Evolutionary conservation across 768 basidiomycete species (phyloP).

Genomic region (Lactifluus echinatus): DNA sequence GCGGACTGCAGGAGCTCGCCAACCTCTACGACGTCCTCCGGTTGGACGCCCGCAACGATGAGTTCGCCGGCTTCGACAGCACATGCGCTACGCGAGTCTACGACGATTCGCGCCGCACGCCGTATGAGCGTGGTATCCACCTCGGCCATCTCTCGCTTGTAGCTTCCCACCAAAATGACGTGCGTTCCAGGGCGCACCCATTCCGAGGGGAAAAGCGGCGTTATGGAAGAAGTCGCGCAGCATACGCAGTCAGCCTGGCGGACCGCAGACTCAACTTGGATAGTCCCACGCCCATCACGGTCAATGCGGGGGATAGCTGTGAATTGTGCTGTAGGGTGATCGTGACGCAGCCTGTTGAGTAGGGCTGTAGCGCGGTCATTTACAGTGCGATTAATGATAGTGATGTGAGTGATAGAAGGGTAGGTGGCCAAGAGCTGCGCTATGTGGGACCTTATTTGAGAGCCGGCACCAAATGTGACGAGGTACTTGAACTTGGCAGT

Average conservation of each 20-base stretch:
- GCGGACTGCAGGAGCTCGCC: constrained; percentile 45
- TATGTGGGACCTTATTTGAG: constrained; percentile 59
- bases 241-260: constrained; percentile 53
- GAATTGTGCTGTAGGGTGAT: constrained; percentile 24
- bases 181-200: constrained; percentile 59
- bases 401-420: constrained; percentile 42
- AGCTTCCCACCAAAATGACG: constrained; percentile 73
- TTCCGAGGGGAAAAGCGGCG: constrained; percentile 58
- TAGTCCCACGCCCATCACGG: background rate
- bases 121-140: constrained; percentile 50
- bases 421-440: constrained; percentile 52
- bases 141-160: constrained; percentile 75
- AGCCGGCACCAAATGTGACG: constrained; percentile 66
- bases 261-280: constrained; percentile 29
- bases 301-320: constrained; percentile 1
- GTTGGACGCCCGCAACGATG: constrained; percentile 41
- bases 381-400: constrained; percentile 53
- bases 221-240: constrained; percentile 61
- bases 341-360: constrained; percentile 23
- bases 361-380: constrained; percentile 42
- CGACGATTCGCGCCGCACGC: constrained; percentile 55
- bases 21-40: constrained; percentile 49
- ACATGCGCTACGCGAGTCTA: constrained; percentile 70
- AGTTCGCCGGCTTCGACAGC: constrained; percentile 76
- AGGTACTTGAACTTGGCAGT: constrained; percentile 32